Conservation (phyloP, 1,284 basidiomycete species). For the Marasmius sp. region DNA sequence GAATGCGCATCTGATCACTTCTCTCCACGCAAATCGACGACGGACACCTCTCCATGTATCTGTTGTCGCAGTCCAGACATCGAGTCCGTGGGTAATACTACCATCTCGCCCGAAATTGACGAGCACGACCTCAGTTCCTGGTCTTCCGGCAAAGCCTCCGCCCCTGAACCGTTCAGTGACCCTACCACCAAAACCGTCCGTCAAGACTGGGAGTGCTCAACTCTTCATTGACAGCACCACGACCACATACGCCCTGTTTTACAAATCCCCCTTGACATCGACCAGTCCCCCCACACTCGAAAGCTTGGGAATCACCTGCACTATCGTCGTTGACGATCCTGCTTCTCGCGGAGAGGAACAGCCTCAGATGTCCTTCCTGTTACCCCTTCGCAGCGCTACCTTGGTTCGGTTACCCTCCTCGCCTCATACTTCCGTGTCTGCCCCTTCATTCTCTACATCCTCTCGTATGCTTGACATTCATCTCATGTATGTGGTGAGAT, state of each 20-base stretch:
- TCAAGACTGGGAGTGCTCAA: constrained; percentile 24
- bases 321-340: constrained; percentile 34
- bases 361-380: constrained; percentile 36
- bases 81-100: constrained; percentile 52
- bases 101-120: constrained; percentile 21
- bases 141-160: constrained; percentile 1
- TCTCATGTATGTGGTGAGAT: constrained; percentile 50
- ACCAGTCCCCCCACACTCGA: constrained; percentile 31
- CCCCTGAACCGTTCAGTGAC: constrained; percentile 6
- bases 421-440: constrained; percentile 39
- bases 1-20: constrained; percentile 48
- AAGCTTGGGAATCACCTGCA: constrained; percentile 32
- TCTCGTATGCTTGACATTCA: constrained; percentile 60
- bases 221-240: constrained; percentile 49
- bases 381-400: constrained; percentile 55
- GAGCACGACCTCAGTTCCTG: not conserved
- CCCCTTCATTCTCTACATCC: constrained; percentile 38
- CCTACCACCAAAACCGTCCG: constrained; percentile 7
- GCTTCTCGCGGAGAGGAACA: constrained; percentile 14
- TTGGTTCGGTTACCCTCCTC: constrained; percentile 52
- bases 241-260: constrained; percentile 51
- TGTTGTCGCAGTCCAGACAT: constrained; percentile 55
- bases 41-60: constrained; percentile 52
- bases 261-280: constrained; percentile 38
- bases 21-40: constrained; percentile 31